Base-by-base conservation (phyloP, 2,329 filamentous ascomycete species). In the Calonectria multiphialidica region DNA sequence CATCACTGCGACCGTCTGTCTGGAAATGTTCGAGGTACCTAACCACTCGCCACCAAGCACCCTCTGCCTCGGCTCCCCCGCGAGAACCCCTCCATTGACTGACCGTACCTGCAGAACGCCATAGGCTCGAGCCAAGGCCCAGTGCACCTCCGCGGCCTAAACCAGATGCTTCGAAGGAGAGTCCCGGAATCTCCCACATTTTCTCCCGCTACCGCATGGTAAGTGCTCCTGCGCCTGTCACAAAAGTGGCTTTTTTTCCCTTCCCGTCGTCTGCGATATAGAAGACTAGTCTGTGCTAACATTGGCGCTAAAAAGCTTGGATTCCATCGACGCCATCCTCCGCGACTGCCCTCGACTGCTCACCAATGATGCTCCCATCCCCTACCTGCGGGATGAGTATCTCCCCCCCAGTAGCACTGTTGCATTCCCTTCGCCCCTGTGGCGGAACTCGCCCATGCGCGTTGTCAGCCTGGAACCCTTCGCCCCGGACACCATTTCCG, bases 1-100 rank as follows among this genome's bases (percentile, higher is more conserved):
- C 37, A 67, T 67, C 30, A 59, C 50, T 25, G 50, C 65, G 6
- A 67, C 65, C 2, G 65, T 59, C 9, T 67, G 65, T 10, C 18
- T 67, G 18, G 50, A 67, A 21, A 67, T 67, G 65, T 67, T 67
- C 10, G 65, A 67, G 65, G 65, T 67, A 16, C 25, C 18, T 66
- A 30, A n/a, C n/a, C n/a, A n/a, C n/a, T n/a, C n/a, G n/a, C 47
- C 33, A 2, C 50, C 33, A 16, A 16, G 5, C 33, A 40, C 21
- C 21, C 6, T 23, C 33, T 59, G 53, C 53, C 53, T 59, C 53
- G 53, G 53, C 53, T 45, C 35, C 44, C 63, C 50, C 50, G 21
- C 55, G 15, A 59, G 21, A 37, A 57, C 44, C 40, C 25, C 49
- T 44, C 47, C 47, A 66, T 42, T 67, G 40, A 47, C 49, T 67